Conservation (phyloP, 352 stramenopile species). For the Aphanomyces invadans region DNA sequence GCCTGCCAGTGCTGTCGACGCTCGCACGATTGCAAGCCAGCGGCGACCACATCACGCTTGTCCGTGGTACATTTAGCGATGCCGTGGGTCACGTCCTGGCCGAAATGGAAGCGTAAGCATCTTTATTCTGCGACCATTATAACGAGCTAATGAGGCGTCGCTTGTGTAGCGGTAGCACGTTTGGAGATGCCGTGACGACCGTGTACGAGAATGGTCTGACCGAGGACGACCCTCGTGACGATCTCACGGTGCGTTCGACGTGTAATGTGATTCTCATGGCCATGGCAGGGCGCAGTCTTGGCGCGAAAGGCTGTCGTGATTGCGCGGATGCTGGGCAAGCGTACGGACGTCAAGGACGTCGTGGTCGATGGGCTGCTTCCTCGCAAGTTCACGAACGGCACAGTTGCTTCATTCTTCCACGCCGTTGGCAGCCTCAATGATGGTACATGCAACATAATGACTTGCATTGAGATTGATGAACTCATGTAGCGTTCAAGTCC, state of each 20-base stretch:
- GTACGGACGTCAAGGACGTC: neutral
- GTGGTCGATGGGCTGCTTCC: slow-evolving; percentile 1
- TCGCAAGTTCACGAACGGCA: neutral
- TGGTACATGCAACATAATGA: slow-evolving; percentile 6
- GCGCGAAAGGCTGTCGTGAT: slow-evolving; percentile 12
- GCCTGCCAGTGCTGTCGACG: slow-evolving; percentile 6
- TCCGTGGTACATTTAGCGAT: slow-evolving; percentile 12
- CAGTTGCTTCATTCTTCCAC: neutral
- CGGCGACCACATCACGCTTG: slow-evolving; percentile 5
- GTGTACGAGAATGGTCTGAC: slow-evolving; percentile 22
- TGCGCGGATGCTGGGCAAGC: neutral
- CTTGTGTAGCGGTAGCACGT: slow-evolving; percentile 13
- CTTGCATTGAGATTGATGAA: neutral
- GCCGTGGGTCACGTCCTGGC: slow-evolving; percentile 11
- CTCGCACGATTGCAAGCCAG: neutral
- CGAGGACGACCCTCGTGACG: slow-evolving; percentile 16
- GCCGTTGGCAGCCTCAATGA: neutral
- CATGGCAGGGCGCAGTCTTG: neutral
- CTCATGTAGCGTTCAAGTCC: neutral
- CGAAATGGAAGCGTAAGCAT: slow-evolving; percentile 17
- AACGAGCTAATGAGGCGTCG: too few species aligned
- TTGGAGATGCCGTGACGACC: slow-evolving; percentile 7
- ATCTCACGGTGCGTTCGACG: neutral
- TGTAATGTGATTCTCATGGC: neutral
- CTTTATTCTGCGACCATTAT: too few species aligned